Evolutionary conservation across 768 basidiomycete species (phyloP).

Genomic region (Mycena pura): DNA sequence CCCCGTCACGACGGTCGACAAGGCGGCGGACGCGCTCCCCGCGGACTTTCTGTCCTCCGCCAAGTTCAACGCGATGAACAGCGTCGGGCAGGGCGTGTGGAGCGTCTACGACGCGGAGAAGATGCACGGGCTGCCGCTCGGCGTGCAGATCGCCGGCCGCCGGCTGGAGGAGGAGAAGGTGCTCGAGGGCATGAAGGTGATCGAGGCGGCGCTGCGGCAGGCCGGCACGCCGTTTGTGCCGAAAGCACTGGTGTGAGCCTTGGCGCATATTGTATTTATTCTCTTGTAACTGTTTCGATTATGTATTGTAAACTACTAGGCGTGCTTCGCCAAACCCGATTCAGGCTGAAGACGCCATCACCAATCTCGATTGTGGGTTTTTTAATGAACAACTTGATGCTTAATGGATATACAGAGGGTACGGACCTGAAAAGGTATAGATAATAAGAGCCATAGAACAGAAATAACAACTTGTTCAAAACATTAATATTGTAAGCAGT

Average conservation of each 20-base stretch:
- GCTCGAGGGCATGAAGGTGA: constrained; percentile 69
- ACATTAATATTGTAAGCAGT: too few species aligned
- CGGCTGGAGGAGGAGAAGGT: constrained; percentile 78
- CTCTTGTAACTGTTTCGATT: too few species aligned
- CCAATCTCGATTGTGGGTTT: too few species aligned
- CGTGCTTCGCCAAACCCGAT: too few species aligned
- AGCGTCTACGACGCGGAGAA: constrained; percentile 62
- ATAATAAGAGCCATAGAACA: too few species aligned
- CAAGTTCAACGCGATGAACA: constrained; percentile 40
- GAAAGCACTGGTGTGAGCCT: constrained; percentile 8
- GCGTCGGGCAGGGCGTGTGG: constrained; percentile 47
- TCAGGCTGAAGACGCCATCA: too few species aligned
- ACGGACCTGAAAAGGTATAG: too few species aligned
- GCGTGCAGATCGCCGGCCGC: constrained; percentile 68
- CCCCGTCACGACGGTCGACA: constrained; percentile 62
- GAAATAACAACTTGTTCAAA: too few species aligned
- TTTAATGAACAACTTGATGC: too few species aligned
- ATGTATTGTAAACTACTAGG: too few species aligned
- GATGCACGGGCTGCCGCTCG: constrained; percentile 74
- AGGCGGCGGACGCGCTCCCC: constrained; percentile 42
- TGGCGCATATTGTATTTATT: too few species aligned
- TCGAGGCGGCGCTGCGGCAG: constrained; percentile 35
- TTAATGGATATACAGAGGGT: too few species aligned
- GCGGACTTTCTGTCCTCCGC: constrained; percentile 39
- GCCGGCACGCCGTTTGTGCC: constrained; percentile 18